Evolutionary conservation across 129 eudicot species (phyloP).

Genomic region (Ambrosia artemisiifolia): DNA sequence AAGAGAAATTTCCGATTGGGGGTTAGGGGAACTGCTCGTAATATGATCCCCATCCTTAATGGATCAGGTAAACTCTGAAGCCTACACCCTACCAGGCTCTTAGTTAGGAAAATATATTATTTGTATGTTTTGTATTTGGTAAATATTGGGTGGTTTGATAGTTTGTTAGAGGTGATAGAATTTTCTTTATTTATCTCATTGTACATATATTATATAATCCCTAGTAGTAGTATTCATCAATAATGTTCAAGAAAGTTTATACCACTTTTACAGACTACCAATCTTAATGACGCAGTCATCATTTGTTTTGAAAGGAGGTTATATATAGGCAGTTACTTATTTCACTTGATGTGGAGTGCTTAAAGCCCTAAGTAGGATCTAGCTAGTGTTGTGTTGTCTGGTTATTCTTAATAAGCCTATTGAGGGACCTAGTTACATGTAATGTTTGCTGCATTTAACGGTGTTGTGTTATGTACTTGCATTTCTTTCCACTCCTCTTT

Average conservation of each 20-base stretch:
- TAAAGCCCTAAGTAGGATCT: background rate
- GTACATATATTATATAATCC: too few species aligned
- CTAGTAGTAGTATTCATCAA: too few species aligned
- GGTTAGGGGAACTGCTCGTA: constrained; percentile 96
- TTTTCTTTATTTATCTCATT: too few species aligned
- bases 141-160: too few species aligned
- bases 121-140: too few species aligned
- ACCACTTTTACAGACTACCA: background rate
- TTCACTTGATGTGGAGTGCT: constrained; percentile 14
- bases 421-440: background rate
- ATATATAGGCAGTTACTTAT: background rate
- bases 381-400: constrained; percentile 9
- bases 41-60: constrained; percentile 77
- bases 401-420: background rate
- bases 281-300: background rate
- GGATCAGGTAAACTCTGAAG: constrained; percentile 67
- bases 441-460: background rate
- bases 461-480: background rate
- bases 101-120: too few species aligned
- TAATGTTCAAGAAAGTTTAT: too few species aligned
- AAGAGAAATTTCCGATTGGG: constrained; percentile 94
- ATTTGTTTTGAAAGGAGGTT: constrained; percentile 3
- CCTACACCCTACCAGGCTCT: background rate
- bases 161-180: too few species aligned
- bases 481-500: background rate